Conservation (phyloP, 352 stramenopile genomes). For the Phytophthora colocasiae region DNA sequence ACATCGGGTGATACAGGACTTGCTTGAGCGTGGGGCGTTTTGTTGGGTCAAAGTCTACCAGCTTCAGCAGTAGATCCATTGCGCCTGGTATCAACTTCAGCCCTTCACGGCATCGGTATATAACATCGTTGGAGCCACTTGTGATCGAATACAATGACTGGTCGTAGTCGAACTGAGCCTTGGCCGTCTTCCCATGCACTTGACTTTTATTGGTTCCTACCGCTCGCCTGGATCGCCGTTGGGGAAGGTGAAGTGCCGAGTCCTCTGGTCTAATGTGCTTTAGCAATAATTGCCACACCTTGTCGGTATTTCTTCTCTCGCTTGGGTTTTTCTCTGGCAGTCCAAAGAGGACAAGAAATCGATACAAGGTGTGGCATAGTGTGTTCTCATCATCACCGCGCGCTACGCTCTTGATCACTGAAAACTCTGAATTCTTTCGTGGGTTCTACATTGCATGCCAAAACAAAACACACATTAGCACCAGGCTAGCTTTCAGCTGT, state of each 20-base stretch:
- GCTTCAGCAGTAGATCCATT: constrained; percentile 51
- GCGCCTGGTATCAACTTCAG: constrained; percentile 53
- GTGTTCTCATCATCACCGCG: constrained; percentile 80
- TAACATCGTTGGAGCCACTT: constrained; percentile 51
- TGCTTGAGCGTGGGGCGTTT: constrained; percentile 73
- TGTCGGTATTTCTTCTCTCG: constrained; percentile 41
- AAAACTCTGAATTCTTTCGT: constrained; percentile 68
- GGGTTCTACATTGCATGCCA: constrained; percentile 32
- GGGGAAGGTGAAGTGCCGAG: constrained; percentile 12
- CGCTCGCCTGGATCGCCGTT: constrained; percentile 32
- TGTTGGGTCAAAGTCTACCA: constrained; percentile 72
- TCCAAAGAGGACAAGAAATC: constrained; percentile 96
- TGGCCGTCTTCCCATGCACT: constrained; percentile 23
- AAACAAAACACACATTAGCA: background rate
- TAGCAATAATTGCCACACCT: constrained; percentile 65
- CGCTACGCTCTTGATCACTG: constrained; percentile 67
- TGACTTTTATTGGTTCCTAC: constrained; percentile 12
- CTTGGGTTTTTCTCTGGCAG: constrained; percentile 74
- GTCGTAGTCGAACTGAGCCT: constrained; percentile 56
- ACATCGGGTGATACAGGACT: constrained; percentile 67
- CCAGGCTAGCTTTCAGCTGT: background rate
- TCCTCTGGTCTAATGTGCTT: constrained; percentile 70
- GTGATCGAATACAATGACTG: constrained; percentile 56
- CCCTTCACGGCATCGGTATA: constrained; percentile 59
- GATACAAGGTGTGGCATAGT: constrained; percentile 96